Evolutionary conservation across 306 rosid species (phyloP).

Genomic region (Sophora flavescens): DNA sequence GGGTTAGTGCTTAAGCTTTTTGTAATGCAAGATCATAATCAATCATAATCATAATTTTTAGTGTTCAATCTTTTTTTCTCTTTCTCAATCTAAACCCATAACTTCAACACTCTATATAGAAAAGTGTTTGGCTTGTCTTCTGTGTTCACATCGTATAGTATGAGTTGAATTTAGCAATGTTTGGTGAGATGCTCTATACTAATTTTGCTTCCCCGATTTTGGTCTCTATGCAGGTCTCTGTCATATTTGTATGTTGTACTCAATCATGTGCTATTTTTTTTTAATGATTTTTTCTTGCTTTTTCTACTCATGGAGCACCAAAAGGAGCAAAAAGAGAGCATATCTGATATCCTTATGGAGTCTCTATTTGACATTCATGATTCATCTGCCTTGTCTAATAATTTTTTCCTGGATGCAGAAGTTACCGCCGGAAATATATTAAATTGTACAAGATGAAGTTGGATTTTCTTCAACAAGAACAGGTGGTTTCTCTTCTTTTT

Average conservation of each 20-base stretch:
- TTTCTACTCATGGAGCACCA: not conserved
- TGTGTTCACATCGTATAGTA: not conserved
- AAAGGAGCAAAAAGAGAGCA: not conserved
- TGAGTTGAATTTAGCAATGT: not conserved
- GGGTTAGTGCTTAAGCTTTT: no score
- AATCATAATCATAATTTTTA: no score
- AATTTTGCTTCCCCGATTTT: not conserved
- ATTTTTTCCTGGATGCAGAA: conserved; percentile 61
- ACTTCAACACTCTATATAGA: no score
- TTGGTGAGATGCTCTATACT: not conserved
- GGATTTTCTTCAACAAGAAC: conserved; percentile 82
- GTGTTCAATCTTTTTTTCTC: no score
- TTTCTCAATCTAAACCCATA: no score
- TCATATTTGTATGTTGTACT: not conserved
- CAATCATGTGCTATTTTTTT: not conserved
- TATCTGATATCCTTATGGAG: conserved; percentile 18
- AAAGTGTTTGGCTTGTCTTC: not conserved
- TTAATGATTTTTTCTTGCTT: not conserved
- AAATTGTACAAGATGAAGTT: conserved; percentile 80
- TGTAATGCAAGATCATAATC: no score
- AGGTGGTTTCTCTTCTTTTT: conserved; percentile 57
- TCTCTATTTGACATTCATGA: conserved; percentile 28
- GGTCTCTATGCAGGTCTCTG: not conserved
- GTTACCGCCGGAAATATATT: conserved; percentile 78
- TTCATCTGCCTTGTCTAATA: conserved; percentile 28